phyloP scores from a whole-genome alignment of 768 basidiomycete genomes.

The Pholiota conissans region DNA sequence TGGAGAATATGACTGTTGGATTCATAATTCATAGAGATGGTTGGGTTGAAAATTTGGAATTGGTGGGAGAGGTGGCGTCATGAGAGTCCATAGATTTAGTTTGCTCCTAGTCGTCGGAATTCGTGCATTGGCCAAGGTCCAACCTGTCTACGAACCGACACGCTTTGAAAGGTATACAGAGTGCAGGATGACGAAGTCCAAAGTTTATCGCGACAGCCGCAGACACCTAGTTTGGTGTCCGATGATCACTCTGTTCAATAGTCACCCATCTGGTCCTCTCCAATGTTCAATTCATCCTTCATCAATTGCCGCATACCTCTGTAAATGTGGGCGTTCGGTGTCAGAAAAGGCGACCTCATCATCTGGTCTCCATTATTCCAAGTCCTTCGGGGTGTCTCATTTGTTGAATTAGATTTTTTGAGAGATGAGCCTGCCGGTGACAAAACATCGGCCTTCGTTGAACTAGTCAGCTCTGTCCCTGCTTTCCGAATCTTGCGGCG shows the following conservation, averaged over 20 bases:
- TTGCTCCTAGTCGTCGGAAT: neutral
- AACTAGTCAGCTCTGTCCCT: conserved; percentile 15
- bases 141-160: neutral
- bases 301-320: conserved; percentile 18
- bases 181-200: neutral
- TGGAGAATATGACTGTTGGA: conserved; percentile 4
- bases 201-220: neutral
- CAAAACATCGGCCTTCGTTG: conserved; percentile 1
- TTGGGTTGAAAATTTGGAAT: neutral
- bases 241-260: neutral
- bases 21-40: conserved; percentile 3
- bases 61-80: neutral
- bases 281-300: conserved; percentile 35
- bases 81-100: neutral
- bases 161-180: neutral
- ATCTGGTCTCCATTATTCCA: neutral
- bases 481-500: conserved; percentile 45
- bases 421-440: neutral
- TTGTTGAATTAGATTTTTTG: neutral
- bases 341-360: neutral
- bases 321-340: neutral
- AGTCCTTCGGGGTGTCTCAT: too few species aligned
- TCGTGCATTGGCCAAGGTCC: neutral
- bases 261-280: conserved; percentile 16
- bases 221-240: neutral